Evolutionary conservation across 129 eudicot genomes (phyloP).

Genomic region (Lactuca saligna): DNA sequence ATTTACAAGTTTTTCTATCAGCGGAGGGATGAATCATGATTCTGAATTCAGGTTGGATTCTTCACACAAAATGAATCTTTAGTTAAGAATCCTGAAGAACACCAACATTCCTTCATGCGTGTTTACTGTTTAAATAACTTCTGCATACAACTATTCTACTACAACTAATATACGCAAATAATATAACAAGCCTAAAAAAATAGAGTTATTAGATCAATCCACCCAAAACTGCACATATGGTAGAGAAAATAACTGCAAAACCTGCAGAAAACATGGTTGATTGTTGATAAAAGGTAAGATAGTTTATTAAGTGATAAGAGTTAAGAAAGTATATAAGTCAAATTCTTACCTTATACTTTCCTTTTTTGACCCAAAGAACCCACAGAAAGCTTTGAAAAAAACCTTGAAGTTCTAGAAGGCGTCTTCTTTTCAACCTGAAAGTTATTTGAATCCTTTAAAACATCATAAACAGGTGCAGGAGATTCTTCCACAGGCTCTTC

Average conservation of each 20-base stretch:
- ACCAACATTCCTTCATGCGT: not conserved
- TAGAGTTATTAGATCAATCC: conserved; percentile 16
- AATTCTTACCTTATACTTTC: conserved; percentile 28
- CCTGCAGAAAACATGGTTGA: conserved; percentile 14
- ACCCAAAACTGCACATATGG: conserved; percentile 7
- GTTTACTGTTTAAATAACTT: not conserved
- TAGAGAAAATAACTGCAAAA: conserved; percentile 20
- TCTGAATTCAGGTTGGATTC: conserved; percentile 23
- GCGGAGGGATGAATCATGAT: conserved; percentile 13
- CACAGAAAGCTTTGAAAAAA: too few relatives aligned
- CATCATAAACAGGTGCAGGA: conserved; percentile 25
- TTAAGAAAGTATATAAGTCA: not conserved
- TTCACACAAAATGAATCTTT: conserved; percentile 1
- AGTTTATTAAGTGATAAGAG: not conserved
- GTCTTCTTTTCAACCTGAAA: conserved; percentile 35
- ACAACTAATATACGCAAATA: conserved; percentile 23
- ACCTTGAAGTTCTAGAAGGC: conserved; percentile 33
- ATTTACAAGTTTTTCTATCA: conserved; percentile 25
- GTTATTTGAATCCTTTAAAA: conserved; percentile 15
- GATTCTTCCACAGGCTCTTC: conserved; percentile 38
- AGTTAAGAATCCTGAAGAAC: not conserved
- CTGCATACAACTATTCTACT: conserved; percentile 20
- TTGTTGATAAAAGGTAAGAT: conserved; percentile 4
- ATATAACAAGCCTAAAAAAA: conserved; percentile 11
- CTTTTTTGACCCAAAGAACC: conserved; percentile 22